Base-by-base conservation (phyloP, 441 rosid genomes). In the Daphne laureola region DNA sequence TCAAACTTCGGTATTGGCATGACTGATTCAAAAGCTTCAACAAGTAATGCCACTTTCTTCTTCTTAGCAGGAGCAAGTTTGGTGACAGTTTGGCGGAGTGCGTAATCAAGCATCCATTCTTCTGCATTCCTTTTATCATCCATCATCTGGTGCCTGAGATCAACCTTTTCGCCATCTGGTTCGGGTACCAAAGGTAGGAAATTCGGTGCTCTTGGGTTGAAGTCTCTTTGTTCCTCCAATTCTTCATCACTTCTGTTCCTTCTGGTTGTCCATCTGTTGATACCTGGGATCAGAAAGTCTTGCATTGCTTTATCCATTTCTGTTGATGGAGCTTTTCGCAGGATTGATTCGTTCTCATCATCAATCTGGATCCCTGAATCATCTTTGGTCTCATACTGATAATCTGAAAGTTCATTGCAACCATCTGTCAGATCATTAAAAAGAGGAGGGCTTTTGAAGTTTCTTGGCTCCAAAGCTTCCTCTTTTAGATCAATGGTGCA, bases 171-270 rank as follows among this genome's bases (percentile, higher is more conserved):
- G 14, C 69, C 27, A 25, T 82, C 90, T 8, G 78, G 77, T 6
- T 76, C 90, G 4, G 70, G 67, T 9, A 64, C 79, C 46, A 79
- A 0, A 2, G 94, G 83, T 57, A 88, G 78, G 75, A 71, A 88
- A 62, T 82, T 92, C 13, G 96, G 98, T 43, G 80, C 92, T 73
- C 65, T 77, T 23, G 90, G 98, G 61, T 84, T 92, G 76, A 92
- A 88, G 12, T 52, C 53, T 54, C 61, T 68, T 63, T 35, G 41
- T 35, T 75, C 82, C 58, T 78, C 80, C 0, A 26, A 54, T 17
- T 74, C 76, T 16, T 54, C 65, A 40, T 26, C 6, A 0, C 52
- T 50, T 58, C 55, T 81, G 65, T 59, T 72, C 72, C 79, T 11
- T 56, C 65, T 63, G 41, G 47, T 64, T 54, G 55, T 73, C 87